Evolutionary conservation across 2,329 filamentous ascomycete species (phyloP).

Genomic region (Catunica adiposa): DNA sequence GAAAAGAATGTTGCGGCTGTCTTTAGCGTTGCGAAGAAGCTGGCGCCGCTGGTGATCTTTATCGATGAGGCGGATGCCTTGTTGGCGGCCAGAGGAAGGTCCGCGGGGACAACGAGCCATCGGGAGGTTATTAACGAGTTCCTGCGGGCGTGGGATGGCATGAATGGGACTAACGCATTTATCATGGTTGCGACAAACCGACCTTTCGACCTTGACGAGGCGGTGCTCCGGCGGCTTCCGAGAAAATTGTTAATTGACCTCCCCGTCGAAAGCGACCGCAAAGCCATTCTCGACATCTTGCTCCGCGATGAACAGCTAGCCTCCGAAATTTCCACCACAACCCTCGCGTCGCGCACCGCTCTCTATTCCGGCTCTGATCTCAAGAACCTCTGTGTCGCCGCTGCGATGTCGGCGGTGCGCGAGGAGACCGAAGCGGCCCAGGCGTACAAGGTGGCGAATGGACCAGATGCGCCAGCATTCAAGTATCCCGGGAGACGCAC

Average conservation of each 20-base stretch:
- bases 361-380: constrained; percentile 72
- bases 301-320: constrained; percentile 52
- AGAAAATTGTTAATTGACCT: constrained; percentile 58
- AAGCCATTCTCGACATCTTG: constrained; percentile 54
- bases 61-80: constrained; percentile 94
- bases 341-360: constrained; percentile 50
- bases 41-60: constrained; percentile 85
- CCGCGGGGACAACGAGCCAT: constrained; percentile 51
- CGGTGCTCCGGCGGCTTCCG: constrained; percentile 60
- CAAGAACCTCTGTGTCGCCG: constrained; percentile 67
- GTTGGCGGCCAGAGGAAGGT: constrained; percentile 57
- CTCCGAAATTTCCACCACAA: constrained; percentile 39
- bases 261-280: constrained; percentile 47
- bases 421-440: constrained; percentile 43
- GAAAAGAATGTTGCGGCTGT: constrained; percentile 93
- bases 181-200: constrained; percentile 97
- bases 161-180: constrained; percentile 67
- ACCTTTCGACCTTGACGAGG: constrained; percentile 86
- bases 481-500: constrained; percentile 18
- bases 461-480: not conserved
- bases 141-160: constrained; percentile 88
- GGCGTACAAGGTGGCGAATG: constrained; percentile 20
- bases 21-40: constrained; percentile 78
- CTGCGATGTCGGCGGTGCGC: constrained; percentile 61
- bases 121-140: constrained; percentile 95